These are phyloP conservation scores for Magnusiomyces paraingens DNA, from an alignment of 1,139 yeast genomes.

Conservation along the genomic window DNA sequence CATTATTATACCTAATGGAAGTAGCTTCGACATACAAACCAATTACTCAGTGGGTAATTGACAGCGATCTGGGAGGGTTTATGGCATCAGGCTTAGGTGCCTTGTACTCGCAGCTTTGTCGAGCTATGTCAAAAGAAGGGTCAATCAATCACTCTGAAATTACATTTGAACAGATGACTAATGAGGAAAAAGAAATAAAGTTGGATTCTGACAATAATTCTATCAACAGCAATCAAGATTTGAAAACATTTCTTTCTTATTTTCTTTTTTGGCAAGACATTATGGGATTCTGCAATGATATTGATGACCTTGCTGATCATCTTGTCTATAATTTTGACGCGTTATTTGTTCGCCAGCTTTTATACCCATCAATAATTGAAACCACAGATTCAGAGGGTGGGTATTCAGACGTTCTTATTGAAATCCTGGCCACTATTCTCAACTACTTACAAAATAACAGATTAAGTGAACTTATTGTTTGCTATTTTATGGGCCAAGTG, in stretches of 20 bases:
- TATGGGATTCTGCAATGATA: conserved; percentile 9
- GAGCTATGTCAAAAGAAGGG: conserved; percentile 13
- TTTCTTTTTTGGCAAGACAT: conserved; percentile 32
- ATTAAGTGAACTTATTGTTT: conserved; percentile 24
- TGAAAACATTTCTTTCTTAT: conserved; percentile 24
- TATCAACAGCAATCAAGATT: conserved; percentile 6
- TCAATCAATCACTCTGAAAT: background rate
- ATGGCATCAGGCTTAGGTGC: conserved; percentile 33
- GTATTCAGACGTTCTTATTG: conserved; percentile 16
- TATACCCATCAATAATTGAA: conserved; percentile 27
- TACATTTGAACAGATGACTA: background rate
- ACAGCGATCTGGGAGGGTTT: conserved; percentile 28
- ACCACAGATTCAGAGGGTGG: conserved; percentile 22
- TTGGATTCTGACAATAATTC: background rate
- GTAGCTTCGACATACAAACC: conserved; percentile 20
- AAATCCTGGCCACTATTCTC: conserved; percentile 21
- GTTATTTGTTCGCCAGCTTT: conserved; percentile 27
- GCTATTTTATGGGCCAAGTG: conserved; percentile 21
- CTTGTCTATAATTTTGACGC: conserved; percentile 27
- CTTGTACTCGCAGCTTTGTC: conserved; percentile 26
- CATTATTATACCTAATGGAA: conserved; percentile 28
- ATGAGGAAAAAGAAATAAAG: no score
- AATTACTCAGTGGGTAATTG: conserved; percentile 27
- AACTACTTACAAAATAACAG: conserved; percentile 25
- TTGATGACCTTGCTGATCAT: conserved; percentile 15